Conservation (phyloP, 1,139 yeast genomes). For the Spathaspora jeffriesii region DNA sequence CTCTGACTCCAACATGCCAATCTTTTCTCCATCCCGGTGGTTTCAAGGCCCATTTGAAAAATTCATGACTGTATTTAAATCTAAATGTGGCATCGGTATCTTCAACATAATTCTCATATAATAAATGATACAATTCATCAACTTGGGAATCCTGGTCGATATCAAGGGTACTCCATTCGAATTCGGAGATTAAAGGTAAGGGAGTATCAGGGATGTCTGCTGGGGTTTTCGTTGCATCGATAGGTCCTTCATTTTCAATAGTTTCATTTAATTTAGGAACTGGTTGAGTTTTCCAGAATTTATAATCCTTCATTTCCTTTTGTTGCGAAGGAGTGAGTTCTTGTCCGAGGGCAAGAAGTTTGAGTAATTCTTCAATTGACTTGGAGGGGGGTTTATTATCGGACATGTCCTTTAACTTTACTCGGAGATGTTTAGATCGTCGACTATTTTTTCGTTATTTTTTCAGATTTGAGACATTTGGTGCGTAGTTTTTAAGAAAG, state of each 20-base stretch:
- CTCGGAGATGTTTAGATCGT: not conserved
- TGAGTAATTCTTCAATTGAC: constrained; percentile 50
- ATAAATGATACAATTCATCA: constrained; percentile 72
- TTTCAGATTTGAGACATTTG: too few species aligned
- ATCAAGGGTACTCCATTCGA: constrained; percentile 88
- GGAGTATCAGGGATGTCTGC: constrained; percentile 74
- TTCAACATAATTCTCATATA: constrained; percentile 92
- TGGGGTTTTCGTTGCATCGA: constrained; percentile 65
- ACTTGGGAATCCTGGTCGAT: constrained; percentile 58
- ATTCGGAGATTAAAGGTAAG: constrained; percentile 68
- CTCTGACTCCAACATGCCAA: constrained; percentile 96
- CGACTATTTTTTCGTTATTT: constrained; percentile 1
- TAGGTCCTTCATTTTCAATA: constrained; percentile 78
- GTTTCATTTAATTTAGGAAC: constrained; percentile 76
- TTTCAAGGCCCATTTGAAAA: constrained; percentile 90
- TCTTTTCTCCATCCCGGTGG: constrained; percentile 92
- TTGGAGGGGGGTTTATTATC: constrained; percentile 15
- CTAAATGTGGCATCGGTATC: constrained; percentile 92
- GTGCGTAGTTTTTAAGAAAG: too few species aligned
- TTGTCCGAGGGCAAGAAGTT: constrained; percentile 53
- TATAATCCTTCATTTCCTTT: constrained; percentile 81
- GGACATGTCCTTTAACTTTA: constrained; percentile 9
- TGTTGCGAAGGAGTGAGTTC: constrained; percentile 55
- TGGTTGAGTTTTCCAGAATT: constrained; percentile 98
- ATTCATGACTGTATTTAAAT: constrained; percentile 82